Evolutionary conservation across 2,329 filamentous ascomycete species (phyloP), one percentile per base, ranked within the genome.

Genomic region (Metarhizium anisopliae): DNA sequence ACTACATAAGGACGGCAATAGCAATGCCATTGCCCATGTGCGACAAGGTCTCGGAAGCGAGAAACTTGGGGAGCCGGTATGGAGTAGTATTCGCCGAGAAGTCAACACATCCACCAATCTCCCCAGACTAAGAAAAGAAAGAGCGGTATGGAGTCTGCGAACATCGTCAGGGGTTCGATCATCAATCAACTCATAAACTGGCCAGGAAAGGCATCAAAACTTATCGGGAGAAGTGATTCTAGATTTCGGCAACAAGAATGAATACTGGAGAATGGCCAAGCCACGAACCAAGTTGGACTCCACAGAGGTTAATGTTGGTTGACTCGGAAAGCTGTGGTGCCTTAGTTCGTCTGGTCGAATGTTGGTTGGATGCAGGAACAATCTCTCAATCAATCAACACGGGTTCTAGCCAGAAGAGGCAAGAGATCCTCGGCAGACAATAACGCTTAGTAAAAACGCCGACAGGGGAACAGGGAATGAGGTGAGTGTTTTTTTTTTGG

Each of bases 301-400:
- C 20, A 49, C 45, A 49, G 14, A 49, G 45, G 14, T 11, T 45
- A 18, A 18, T 16, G 16, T 47, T 20, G 20, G 20, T 7, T 25
- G n/a, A n/a, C n/a, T 47, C 25, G 25, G 25, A 25, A 25, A 25
- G 25, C 25, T 3, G 25, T 25, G 25, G 25, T 25, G 25, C 25
- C 25, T 7, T 7, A 4, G 13, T 20, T 47, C n/a, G 5, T 20
- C 45, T 13, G 42, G 6, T 20, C 18, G n/a, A 10, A 25, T 20
- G n/a, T 45, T 49, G 45, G 45, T 14, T 30, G 10, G 42, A 68
- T 59, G 65, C 66, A 68, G 65, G 67, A 67, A 67, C 67, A 67
- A 68, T 67, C 60, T 64, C 59, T 25, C 25, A 25, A 25, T 52
- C 29, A 36, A 36, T 53, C 65, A 64, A 62, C 62, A 52, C 47